Evolutionary conservation across 2,329 filamentous ascomycete species (phyloP), one percentile per base, ranked within the genome.

Genomic region (Alternaria sp.): DNA sequence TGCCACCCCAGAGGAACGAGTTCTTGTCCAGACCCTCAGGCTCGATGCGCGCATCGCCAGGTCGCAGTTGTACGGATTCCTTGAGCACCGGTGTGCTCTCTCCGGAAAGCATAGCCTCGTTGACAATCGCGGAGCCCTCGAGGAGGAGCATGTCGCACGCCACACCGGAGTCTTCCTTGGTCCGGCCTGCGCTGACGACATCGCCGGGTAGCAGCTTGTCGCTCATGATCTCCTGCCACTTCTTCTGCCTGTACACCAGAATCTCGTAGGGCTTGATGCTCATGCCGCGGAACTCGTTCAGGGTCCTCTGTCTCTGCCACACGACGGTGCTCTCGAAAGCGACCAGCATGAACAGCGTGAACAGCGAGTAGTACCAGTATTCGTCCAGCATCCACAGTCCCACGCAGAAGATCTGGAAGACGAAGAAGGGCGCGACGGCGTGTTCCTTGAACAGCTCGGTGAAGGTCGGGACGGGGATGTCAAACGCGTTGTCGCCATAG

Each of bases 331-430:
- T 97, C 84, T 99, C 96, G 73, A 99, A 99, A 63, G 89, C 90
- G 71, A 99, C 93, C 60, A 99, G 88, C 96, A 99, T 99, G 84
- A 98, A 94, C 21, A 99, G 89, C 1, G 96, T 99, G 82, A 99
- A 99, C 20, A 99, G 88, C 65, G 96, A 98, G 84, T 99, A 99
- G 85, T 99, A 99, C 96, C 96, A 99, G 83, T 98, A 99, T 82
- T 99, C 96, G 78, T 99, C 96, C 78, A 99, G 84, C 90, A 98
- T 93, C 96, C 96, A 99, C 65, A 99, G 84, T 15, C 96, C 96
- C 62, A 99, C 96, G 74, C 96, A 99, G 85, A 99, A 99, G 65
- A 99, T 87, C 85, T 99, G 96, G 84, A 99, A 99, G 67, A 99
- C 94, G 82, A 99, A 99, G 86, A 99, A 99, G 6, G 96, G 96